These are phyloP conservation scores for Microascus cirrosus DNA, from an alignment of 2,329 filamentous ascomycete species.

Conservation along the genomic window DNA sequence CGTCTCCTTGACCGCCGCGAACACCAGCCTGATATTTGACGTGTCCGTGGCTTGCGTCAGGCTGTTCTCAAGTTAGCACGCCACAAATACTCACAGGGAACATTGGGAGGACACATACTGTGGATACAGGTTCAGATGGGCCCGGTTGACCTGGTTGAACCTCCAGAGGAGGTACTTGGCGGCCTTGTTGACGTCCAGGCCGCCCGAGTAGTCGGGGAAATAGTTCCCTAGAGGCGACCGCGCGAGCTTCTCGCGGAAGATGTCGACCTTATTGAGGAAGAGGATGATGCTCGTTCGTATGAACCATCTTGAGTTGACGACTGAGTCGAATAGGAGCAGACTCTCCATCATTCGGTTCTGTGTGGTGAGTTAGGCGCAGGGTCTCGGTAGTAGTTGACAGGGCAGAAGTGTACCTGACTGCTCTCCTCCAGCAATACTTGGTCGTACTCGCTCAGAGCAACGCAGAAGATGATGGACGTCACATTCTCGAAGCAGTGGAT, in stretches of 20 bases:
- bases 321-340: slow-evolving; percentile 89
- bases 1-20: slow-evolving; percentile 96
- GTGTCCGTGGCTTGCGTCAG: slow-evolving; percentile 98
- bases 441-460: slow-evolving; percentile 95
- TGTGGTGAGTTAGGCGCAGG: neutral
- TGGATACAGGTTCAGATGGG: slow-evolving; percentile 91
- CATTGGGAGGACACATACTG: slow-evolving; percentile 55
- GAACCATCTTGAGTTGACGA: slow-evolving; percentile 98
- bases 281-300: slow-evolving; percentile 98
- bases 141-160: slow-evolving; percentile 96
- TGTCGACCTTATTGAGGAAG: slow-evolving; percentile 97
- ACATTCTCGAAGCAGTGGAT: slow-evolving; percentile 99
- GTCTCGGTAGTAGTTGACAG: neutral
- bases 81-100: neutral
- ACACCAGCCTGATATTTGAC: slow-evolving; percentile 94
- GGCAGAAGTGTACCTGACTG: slow-evolving; percentile 60
- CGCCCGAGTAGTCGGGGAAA: slow-evolving; percentile 95
- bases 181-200: slow-evolving; percentile 94
- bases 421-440: slow-evolving; percentile 94
- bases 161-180: slow-evolving; percentile 97
- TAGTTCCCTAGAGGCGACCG: slow-evolving; percentile 88
- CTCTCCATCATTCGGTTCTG: slow-evolving; percentile 99
- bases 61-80: slow-evolving; percentile 32
- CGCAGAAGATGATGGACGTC: slow-evolving; percentile 98
- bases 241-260: slow-evolving; percentile 90